phyloP scores from a whole-genome alignment of 2,329 filamentous ascomycete species.

The Microdochium nivale region DNA sequence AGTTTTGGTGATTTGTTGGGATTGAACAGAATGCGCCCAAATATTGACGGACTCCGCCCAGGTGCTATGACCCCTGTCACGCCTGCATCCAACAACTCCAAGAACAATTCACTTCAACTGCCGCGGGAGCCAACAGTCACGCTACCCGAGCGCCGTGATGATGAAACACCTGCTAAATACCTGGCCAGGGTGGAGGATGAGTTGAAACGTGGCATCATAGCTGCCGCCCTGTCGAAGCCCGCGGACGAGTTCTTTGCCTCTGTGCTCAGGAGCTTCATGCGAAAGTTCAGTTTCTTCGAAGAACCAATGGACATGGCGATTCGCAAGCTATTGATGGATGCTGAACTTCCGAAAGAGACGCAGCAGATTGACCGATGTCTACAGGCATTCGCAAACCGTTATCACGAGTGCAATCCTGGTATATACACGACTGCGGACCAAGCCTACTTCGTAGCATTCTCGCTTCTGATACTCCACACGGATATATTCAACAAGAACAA shows the following conservation, averaged over 20 bases:
- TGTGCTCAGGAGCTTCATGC: conserved; percentile 89
- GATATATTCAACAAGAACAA: conserved; percentile 99
- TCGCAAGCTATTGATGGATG: conserved; percentile 91
- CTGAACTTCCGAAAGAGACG: conserved; percentile 91
- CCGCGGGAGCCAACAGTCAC: conserved; percentile 56
- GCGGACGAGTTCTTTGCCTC: conserved; percentile 74
- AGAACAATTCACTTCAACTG: conserved; percentile 75
- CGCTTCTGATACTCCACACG: conserved; percentile 89
- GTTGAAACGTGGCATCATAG: conserved; percentile 73
- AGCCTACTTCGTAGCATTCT: conserved; percentile 98
- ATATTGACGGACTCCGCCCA: conserved; percentile 64
- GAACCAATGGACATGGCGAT: conserved; percentile 98
- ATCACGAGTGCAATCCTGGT: conserved; percentile 96
- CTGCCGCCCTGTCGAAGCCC: conserved; percentile 78
- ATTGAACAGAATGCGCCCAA: conserved; percentile 69
- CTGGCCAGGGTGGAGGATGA: conserved; percentile 74
- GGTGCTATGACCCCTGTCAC: conserved; percentile 62
- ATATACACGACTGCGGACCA: conserved; percentile 88
- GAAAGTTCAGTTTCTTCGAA: conserved; percentile 88
- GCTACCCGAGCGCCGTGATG: conserved; percentile 73
- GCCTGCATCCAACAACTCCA: conserved; percentile 62
- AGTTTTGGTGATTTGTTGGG: conserved; percentile 88
- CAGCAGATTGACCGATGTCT: conserved; percentile 95
- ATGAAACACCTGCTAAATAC: conserved; percentile 86
- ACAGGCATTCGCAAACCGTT: conserved; percentile 90